phyloP scores from a whole-genome alignment of 352 stramenopile species.

The Pelagophyceae sp. region DNA sequence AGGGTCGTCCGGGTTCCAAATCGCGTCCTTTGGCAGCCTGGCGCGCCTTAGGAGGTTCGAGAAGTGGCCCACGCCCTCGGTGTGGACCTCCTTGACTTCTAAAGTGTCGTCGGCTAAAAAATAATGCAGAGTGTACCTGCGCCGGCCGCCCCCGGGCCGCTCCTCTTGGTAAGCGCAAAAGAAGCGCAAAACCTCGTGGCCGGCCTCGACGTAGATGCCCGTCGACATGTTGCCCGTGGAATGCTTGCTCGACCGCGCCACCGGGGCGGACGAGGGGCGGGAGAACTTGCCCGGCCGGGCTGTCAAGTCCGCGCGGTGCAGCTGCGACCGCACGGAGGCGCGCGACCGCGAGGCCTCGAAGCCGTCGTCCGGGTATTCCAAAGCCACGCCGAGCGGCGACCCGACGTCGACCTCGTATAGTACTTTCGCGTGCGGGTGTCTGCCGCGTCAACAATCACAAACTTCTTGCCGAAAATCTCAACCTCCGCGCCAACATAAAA shows the following conservation, averaged over 20 bases:
- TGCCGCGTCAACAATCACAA: slow-evolving; percentile 74
- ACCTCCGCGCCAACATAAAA: slow-evolving; percentile 63
- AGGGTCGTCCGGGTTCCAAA: slow-evolving; percentile 32
- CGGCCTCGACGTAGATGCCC: slow-evolving; percentile 35
- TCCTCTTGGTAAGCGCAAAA: slow-evolving; percentile 82
- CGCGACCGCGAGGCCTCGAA: slow-evolving; percentile 30
- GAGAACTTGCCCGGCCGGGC: slow-evolving; percentile 31
- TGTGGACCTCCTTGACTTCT: slow-evolving; percentile 66
- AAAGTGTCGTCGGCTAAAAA: slow-evolving; percentile 80
- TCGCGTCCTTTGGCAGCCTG: slow-evolving; percentile 44
- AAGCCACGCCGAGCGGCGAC: slow-evolving; percentile 35
- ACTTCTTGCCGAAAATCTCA: slow-evolving; percentile 60
- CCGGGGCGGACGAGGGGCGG: not conserved
- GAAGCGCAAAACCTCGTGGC: slow-evolving; percentile 75
- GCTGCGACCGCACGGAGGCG: slow-evolving; percentile 22
- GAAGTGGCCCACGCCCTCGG: slow-evolving; percentile 52
- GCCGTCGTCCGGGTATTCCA: slow-evolving; percentile 66
- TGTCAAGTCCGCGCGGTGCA: slow-evolving; percentile 10
- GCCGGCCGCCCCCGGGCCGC: slow-evolving; percentile 66
- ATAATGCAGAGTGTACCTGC: slow-evolving; percentile 73
- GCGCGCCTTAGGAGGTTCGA: slow-evolving; percentile 65
- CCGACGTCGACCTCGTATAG: slow-evolving; percentile 52
- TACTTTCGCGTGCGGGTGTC: slow-evolving; percentile 68
- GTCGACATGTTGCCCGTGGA: no score
- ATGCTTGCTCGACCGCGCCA: slow-evolving; percentile 24